A percentile compares a stretch with the other conserved stretches of the same genome.
phyloP scores from a whole-genome alignment of 129 eudicot species.

The Mikania micrantha region DNA sequence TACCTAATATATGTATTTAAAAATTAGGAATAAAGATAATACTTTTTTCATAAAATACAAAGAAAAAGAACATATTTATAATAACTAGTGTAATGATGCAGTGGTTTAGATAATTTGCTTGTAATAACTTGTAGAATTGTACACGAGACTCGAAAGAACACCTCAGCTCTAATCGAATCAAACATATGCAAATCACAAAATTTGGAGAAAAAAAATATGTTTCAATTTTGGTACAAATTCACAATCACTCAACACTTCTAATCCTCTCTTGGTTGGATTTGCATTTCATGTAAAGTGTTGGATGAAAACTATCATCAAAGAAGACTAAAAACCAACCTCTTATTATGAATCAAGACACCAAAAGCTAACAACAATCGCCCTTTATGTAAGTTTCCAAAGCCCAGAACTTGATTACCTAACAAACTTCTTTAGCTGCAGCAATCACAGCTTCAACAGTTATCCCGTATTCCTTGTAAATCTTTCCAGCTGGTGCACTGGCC shows the following conservation, averaged over 20 bases:
- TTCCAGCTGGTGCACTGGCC: conserved; percentile 62
- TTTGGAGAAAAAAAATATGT: conserved; percentile 16
- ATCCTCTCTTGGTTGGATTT: conserved; percentile 29
- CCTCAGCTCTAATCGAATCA: too few relatives aligned
- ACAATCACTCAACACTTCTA: conserved; percentile 21
- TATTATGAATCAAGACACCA: conserved; percentile 22
- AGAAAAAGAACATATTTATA: not conserved
- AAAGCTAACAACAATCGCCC: conserved; percentile 5
- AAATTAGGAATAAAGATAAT: not conserved
- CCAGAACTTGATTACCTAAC: conserved; percentile 21
- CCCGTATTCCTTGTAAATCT: conserved; percentile 53
- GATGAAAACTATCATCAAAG: conserved; percentile 25
- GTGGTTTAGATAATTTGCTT: too few relatives aligned
- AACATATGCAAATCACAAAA: conserved; percentile 37
- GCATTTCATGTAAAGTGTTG: conserved; percentile 39
- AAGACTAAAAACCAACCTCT: conserved; percentile 40
- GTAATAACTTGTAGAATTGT: conserved; percentile 14
- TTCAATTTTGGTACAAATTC: conserved; percentile 47
- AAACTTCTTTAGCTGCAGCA: conserved; percentile 39
- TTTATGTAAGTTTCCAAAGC: conserved; percentile 9
- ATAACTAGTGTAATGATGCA: too few relatives aligned
- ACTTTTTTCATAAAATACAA: not conserved
- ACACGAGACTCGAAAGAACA: conserved; percentile 17
- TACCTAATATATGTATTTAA: not conserved
- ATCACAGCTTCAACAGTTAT: conserved; percentile 52